A percentile compares a stretch with the other conserved stretches of the same genome.
phyloP scores from a whole-genome alignment of 192 early-diverging fungal genomes.

The Backusella circina region DNA sequence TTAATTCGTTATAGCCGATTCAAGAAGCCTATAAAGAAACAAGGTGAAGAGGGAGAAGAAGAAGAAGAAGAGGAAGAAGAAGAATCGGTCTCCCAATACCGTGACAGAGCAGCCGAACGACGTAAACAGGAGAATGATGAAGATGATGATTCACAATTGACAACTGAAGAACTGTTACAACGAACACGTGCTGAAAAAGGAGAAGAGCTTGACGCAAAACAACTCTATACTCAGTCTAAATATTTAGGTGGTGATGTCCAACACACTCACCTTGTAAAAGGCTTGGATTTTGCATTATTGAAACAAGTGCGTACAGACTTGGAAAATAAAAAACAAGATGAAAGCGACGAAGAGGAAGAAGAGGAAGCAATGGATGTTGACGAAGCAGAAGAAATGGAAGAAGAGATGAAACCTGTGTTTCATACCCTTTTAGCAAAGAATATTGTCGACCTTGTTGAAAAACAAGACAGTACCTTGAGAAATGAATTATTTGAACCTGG shows the following conservation, averaged over 20 bases:
- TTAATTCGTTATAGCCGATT: neutral
- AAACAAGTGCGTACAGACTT: constrained; percentile 65
- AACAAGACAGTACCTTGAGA: constrained; percentile 32
- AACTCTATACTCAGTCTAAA: constrained; percentile 78
- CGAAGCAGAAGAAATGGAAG: neutral
- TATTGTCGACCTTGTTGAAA: constrained; percentile 42
- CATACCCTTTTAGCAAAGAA: constrained; percentile 42
- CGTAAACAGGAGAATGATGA: constrained; percentile 45
- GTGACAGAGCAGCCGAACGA: constrained; percentile 91
- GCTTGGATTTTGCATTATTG: constrained; percentile 83
- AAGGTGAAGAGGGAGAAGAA: constrained; percentile 3
- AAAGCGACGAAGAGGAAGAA: constrained; percentile 40
- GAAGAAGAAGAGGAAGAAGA: constrained; percentile 5
- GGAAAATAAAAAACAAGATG: constrained; percentile 34
- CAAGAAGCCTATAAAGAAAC: constrained; percentile 20
- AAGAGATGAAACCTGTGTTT: constrained; percentile 28
- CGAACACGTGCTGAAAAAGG: constrained; percentile 35
- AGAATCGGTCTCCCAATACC: constrained; percentile 50
- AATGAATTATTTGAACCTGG: constrained; percentile 78
- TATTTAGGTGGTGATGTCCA: constrained; percentile 83
- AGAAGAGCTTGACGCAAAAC: constrained; percentile 41
- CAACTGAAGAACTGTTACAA: constrained; percentile 57
- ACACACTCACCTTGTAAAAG: constrained; percentile 92
- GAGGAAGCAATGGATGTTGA: constrained; percentile 39
- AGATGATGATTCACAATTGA: constrained; percentile 71